Percentiles rank a stretch among this genome's conserved stretches.
Evolutionary conservation across 2,329 filamentous ascomycete genomes (phyloP).

Genomic region (Claviceps maximensis): DNA sequence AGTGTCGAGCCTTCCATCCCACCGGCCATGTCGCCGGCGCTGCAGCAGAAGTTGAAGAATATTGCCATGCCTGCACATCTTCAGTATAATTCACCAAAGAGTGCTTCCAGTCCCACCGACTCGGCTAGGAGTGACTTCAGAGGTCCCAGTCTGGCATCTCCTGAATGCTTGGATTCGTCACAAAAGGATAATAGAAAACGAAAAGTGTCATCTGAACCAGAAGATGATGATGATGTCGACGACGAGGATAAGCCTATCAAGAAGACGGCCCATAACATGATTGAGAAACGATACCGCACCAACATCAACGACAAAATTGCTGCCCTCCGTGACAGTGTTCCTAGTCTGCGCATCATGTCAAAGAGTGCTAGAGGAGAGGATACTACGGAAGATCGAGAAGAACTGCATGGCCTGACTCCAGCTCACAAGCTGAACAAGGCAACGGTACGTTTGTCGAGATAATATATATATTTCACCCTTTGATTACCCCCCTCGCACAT

Average conservation of each 20-base stretch:
- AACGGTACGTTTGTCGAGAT: constrained; percentile 41
- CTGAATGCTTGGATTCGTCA: constrained; percentile 36
- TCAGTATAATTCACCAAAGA: constrained; percentile 45
- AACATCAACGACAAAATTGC: constrained; percentile 97
- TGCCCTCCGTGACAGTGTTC: constrained; percentile 80
- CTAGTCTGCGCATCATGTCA: constrained; percentile 73
- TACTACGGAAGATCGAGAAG: constrained; percentile 61
- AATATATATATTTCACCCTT: background rate
- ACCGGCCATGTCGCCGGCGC: constrained; percentile 28
- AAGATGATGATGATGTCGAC: constrained; percentile 42
- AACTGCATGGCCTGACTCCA: constrained; percentile 60
- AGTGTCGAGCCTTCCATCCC: constrained; percentile 7
- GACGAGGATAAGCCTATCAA: constrained; percentile 49
- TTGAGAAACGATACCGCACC: constrained; percentile 91
- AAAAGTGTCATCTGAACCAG: constrained; percentile 48
- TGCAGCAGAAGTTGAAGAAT: constrained; percentile 45
- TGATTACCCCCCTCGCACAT: background rate
- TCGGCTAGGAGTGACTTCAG: constrained; percentile 37
- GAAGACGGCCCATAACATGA: constrained; percentile 97
- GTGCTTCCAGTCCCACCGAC: constrained; percentile 44
- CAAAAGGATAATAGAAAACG: constrained; percentile 46
- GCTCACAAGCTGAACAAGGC: constrained; percentile 96
- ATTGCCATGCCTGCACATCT: constrained; percentile 53
- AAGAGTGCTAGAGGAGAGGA: constrained; percentile 58
- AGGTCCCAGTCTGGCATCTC: constrained; percentile 41